Conservation (phyloP, 2,329 filamentous ascomycete species). For the Dothideomycetes sp. region DNA sequence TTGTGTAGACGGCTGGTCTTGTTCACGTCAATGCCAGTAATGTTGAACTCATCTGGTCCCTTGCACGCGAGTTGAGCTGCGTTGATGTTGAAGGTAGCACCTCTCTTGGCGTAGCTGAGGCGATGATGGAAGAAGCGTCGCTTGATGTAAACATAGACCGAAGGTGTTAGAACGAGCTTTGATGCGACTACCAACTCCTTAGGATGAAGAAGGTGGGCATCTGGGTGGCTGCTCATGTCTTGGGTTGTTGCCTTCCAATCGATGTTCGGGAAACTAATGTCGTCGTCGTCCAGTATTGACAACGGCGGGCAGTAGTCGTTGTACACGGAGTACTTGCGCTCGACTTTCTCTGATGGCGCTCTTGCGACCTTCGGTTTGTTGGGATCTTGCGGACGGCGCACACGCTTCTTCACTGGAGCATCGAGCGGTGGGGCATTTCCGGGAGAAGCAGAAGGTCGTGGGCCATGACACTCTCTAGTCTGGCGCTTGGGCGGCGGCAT, state of each 20-base stretch:
- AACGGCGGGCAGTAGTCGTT: slow-evolving; percentile 62
- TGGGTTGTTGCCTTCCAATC: slow-evolving; percentile 79
- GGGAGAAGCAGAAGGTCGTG: slow-evolving; percentile 2
- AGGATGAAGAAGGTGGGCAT: slow-evolving; percentile 61
- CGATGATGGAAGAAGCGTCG: slow-evolving; percentile 78
- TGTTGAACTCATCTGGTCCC: slow-evolving; percentile 17
- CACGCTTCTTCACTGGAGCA: background rate
- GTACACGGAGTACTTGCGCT: slow-evolving; percentile 57
- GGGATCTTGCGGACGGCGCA: background rate
- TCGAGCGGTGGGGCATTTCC: slow-evolving; percentile 5
- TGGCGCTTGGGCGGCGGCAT: slow-evolving; percentile 5
- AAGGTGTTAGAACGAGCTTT: slow-evolving; percentile 72
- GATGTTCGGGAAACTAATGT: slow-evolving; percentile 60
- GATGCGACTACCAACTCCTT: slow-evolving; percentile 71
- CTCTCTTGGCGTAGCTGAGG: slow-evolving; percentile 54
- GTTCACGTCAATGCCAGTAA: slow-evolving; percentile 70
- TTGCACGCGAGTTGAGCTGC: slow-evolving; percentile 95
- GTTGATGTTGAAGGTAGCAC: slow-evolving; percentile 88
- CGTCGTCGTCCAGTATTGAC: slow-evolving; percentile 51
- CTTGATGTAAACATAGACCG: slow-evolving; percentile 87
- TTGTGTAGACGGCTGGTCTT: slow-evolving; percentile 91
- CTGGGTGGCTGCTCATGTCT: slow-evolving; percentile 64
- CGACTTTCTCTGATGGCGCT: slow-evolving; percentile 70
- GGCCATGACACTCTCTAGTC: background rate
- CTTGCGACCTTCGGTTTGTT: slow-evolving; percentile 27